These are phyloP conservation scores for Secale cereale DNA, from an alignment of 176 grass and related monocot species.

Conservation along the genomic window DNA sequence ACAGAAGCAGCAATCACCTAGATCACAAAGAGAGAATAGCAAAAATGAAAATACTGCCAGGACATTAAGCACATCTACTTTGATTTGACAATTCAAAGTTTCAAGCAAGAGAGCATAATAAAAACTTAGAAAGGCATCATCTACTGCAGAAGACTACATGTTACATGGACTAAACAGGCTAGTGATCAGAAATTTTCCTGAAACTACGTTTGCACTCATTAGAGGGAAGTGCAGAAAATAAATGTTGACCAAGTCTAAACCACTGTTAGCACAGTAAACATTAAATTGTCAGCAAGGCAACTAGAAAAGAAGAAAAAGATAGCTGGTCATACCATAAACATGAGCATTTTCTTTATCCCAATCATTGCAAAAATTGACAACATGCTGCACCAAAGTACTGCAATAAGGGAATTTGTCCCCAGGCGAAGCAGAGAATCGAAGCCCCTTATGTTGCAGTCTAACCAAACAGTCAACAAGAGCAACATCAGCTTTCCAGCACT, in stretches of 20 bases:
- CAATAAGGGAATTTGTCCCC: slow-evolving; percentile 87
- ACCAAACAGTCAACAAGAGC: slow-evolving; percentile 75
- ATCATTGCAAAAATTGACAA: slow-evolving; percentile 86
- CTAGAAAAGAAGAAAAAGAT: slow-evolving; percentile 25
- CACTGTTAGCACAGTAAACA: not conserved
- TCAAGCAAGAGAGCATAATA: not conserved
- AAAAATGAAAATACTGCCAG: slow-evolving; percentile 19
- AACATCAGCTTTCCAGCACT: slow-evolving; percentile 73
- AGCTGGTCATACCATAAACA: slow-evolving; percentile 56
- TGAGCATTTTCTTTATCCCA: slow-evolving; percentile 72
- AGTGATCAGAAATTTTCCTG: slow-evolving; percentile 1
- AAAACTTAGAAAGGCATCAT: not conserved
- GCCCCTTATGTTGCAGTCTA: slow-evolving; percentile 88
- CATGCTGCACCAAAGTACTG: slow-evolving; percentile 80
- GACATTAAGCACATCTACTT: slow-evolving; percentile 14
- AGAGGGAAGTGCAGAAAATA: not conserved
- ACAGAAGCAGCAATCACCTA: slow-evolving; percentile 67
- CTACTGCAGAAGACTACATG: not conserved
- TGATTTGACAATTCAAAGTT: slow-evolving; percentile 22
- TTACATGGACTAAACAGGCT: not conserved
- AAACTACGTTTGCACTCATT: slow-evolving; percentile 15
- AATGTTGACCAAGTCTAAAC: slow-evolving; percentile 7
- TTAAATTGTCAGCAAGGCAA: not conserved
- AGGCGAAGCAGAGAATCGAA: slow-evolving; percentile 83
- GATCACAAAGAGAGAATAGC: slow-evolving; percentile 25